Evolutionary conservation across 164 flowering plant genomes (phyloP), one percentile per base, ranked within the genome.

Genomic region (Liriodendron chinense): DNA sequence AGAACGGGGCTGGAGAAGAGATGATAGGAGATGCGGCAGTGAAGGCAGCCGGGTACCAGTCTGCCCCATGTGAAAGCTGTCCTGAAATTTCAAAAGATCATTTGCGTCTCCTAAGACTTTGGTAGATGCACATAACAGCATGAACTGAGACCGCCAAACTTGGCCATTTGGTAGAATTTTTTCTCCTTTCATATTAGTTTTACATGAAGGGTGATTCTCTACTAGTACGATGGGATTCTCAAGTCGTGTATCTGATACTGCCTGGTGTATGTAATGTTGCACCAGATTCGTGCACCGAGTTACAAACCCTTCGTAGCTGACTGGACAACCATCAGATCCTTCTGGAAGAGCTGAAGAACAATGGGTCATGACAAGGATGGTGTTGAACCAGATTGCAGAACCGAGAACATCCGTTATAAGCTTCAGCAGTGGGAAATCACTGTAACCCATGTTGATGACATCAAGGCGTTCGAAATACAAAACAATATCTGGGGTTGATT

Each of bases 381-480:
- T 93, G 80, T 91, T 94, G 79, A 92, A 94, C 99, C 99, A 96
- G 47, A 96, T 84, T 61, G 88, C 89, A 69, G 90, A 72, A 57
- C 99, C 98, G 82, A 96, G 90, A 70, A 86, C 85, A 68, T 94
- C 94, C 13, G 92, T 92, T 56, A 96, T 80, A 64, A 92, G 97
- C 85, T 92, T 94, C 80, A 96, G 77, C 22, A 96, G 85, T 21
- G 92, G 92, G 57, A 84, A 87, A 76, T 94, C 98, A 87, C 86
- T 84, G 73, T 90, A 87, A 23, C 87, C 86, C 78, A 64, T 80
- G 82, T 86, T 85, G 78, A 94, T 85, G 65, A 83, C 80, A 78
- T 96, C 98, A 49, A 94, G 91, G 47, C 98, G 97, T 74, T 96
- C 99, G 76, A 91, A 85, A 82, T 89, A 96, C 72, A 96, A 83